Evolutionary conservation across 192 early-diverging fungal species (phyloP).

Genomic region (Coemansia sp.): DNA sequence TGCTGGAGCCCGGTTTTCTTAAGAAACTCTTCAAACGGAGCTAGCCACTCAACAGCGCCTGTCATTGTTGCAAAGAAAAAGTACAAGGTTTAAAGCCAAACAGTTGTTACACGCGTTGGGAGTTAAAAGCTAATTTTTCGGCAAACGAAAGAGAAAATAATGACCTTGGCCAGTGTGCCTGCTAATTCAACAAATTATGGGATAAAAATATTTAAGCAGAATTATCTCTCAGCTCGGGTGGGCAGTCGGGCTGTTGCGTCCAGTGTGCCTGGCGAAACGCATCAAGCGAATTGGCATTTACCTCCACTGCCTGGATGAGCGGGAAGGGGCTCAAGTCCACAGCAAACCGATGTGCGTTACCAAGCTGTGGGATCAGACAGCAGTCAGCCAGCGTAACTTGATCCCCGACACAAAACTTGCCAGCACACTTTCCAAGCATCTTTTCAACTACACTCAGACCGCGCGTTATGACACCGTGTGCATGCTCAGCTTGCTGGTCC

Average conservation of each 20-base stretch:
- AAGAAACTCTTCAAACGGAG: conserved; percentile 34
- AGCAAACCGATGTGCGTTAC: conserved; percentile 71
- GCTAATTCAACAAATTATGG: neutral
- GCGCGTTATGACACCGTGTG: conserved; percentile 55
- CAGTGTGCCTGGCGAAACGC: conserved; percentile 69
- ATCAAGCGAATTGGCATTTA: conserved; percentile 56
- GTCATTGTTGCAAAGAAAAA: neutral
- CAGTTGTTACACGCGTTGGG: no score
- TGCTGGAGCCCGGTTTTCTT: conserved; percentile 29
- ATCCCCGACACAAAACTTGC: conserved; percentile 78
- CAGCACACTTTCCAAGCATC: conserved; percentile 62
- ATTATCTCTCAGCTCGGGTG: conserved; percentile 39
- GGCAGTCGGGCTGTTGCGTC: conserved; percentile 66
- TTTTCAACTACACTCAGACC: conserved; percentile 72
- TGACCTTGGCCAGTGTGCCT: no score
- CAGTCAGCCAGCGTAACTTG: conserved; percentile 82
- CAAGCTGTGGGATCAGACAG: conserved; percentile 73
- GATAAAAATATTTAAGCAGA: no score
- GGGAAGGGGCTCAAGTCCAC: conserved; percentile 77
- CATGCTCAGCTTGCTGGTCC: conserved; percentile 34
- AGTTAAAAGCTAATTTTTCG: neutral
- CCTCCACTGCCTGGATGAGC: conserved; percentile 62
- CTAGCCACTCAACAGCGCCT: conserved; percentile 14
- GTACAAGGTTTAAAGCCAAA: no score
- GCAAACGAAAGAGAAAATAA: no score